Percentiles rank a stretch among this genome's conserved stretches.
Conservation (phyloP, 345 rosid genomes). For the Citrus mangshanensis region DNA sequence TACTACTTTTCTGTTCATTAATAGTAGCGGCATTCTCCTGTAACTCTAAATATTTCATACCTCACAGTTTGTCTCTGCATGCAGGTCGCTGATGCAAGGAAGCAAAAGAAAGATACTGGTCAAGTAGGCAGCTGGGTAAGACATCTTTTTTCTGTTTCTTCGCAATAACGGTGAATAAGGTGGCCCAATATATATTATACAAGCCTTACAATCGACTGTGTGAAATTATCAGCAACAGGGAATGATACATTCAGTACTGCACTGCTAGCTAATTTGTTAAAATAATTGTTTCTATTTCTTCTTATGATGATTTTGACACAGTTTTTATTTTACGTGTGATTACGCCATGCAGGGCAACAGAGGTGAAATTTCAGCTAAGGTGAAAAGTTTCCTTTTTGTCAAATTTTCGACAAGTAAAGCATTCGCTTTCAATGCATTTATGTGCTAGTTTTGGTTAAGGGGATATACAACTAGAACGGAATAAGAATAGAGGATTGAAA, state of each 20-base stretch:
- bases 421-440: neutral
- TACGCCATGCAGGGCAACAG: conserved; percentile 21
- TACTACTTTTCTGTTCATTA: too few relatives aligned
- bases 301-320: neutral
- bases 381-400: conserved; percentile 7
- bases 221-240: too few relatives aligned
- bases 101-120: neutral
- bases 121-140: conserved; percentile 5
- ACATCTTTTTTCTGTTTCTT: neutral
- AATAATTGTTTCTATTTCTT: neutral
- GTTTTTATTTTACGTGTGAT: neutral
- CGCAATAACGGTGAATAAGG: neutral
- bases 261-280: neutral
- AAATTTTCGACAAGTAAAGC: too few relatives aligned
- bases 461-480: neutral
- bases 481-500: neutral
- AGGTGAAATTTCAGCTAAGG: conserved; percentile 49
- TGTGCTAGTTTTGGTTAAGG: neutral
- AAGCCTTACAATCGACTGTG: neutral
- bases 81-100: conserved; percentile 15
- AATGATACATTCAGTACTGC: neutral
- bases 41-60: neutral
- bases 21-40: too few relatives aligned
- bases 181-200: neutral
- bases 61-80: neutral